Percentiles rank a stretch among this genome's conserved stretches.
These are phyloP conservation scores for Kluyveromyces aestuarii DNA, from an alignment of 805 yeast genomes.

Conservation along the genomic window DNA sequence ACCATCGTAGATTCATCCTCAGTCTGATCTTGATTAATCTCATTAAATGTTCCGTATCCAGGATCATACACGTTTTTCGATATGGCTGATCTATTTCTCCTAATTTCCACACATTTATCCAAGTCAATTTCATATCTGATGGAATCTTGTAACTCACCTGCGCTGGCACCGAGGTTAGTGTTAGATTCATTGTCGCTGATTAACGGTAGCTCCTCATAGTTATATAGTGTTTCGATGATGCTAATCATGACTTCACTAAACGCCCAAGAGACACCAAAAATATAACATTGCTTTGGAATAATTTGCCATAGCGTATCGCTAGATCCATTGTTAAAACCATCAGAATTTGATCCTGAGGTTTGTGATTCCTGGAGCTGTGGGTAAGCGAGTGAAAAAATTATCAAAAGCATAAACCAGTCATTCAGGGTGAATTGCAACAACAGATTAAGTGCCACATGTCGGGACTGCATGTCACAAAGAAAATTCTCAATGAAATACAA, in stretches of 20 bases:
- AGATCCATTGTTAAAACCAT: not conserved
- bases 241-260: conserved; percentile 26
- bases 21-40: not conserved
- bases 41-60: not conserved
- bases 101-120: conserved; percentile 30
- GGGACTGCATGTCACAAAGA: conserved; percentile 20
- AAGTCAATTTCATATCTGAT: conserved; percentile 27
- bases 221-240: conserved; percentile 17
- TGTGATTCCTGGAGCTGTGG: conserved; percentile 30
- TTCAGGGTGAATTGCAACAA: conserved; percentile 26
- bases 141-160: conserved; percentile 9
- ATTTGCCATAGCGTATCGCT: conserved; percentile 29
- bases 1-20: conserved; percentile 5
- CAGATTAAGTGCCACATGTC: conserved; percentile 23
- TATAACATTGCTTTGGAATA: conserved; percentile 32
- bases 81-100: conserved; percentile 27
- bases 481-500: conserved; percentile 25
- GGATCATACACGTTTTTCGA: conserved; percentile 23
- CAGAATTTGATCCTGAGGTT: not conserved
- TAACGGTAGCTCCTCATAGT: conserved; percentile 18
- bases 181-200: conserved; percentile 1
- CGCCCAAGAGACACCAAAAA: conserved; percentile 33
- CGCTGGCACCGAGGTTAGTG: not conserved
- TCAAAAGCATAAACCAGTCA: conserved; percentile 30
- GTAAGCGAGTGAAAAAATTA: conserved; percentile 31